A percentile compares a stretch with the other conserved stretches of the same genome.
Conservation (phyloP, 2,329 filamentous ascomycete genomes). For the Scorias spongiosa region DNA sequence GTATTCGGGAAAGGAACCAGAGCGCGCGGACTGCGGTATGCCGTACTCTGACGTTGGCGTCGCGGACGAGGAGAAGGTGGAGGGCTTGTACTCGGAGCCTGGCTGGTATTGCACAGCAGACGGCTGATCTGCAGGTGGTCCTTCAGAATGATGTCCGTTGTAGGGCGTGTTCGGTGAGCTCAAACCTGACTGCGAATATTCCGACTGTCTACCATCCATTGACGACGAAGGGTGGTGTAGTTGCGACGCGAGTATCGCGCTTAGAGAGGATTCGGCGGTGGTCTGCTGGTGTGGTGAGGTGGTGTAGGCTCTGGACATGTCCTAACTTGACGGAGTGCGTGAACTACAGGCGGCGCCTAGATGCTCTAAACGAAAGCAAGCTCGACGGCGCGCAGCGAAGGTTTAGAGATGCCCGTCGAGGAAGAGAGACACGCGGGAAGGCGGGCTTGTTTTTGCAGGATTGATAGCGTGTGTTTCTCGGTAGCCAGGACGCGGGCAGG, state of each 20-base stretch:
- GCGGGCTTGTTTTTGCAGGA: constrained; percentile 18
- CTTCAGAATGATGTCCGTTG: constrained; percentile 61
- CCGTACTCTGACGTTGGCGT: constrained; percentile 85
- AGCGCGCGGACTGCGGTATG: constrained; percentile 59
- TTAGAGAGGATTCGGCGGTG: constrained; percentile 25
- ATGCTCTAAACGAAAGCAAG: constrained; percentile 17
- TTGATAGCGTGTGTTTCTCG: constrained; percentile 27
- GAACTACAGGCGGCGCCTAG: constrained; percentile 15
- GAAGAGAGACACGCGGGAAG: constrained; percentile 14
- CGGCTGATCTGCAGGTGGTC: constrained; percentile 70
- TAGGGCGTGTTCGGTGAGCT: constrained; percentile 37
- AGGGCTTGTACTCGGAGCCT: constrained; percentile 62
- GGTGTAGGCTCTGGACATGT: constrained; percentile 34
- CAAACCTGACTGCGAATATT: constrained; percentile 39
- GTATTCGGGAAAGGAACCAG: constrained; percentile 75
- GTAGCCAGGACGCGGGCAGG: constrained; percentile 32
- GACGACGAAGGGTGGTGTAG: constrained; percentile 27
- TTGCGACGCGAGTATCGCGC: constrained; percentile 24
- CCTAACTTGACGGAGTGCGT: constrained; percentile 19
- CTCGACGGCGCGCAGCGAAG: constrained; percentile 20
- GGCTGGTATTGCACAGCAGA: constrained; percentile 82
- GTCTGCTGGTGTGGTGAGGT: constrained; percentile 20
- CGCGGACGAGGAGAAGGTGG: constrained; percentile 58
- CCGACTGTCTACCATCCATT: constrained; percentile 39
- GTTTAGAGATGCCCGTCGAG: constrained; percentile 20